Percentiles rank a stretch among this genome's conserved stretches.
These are phyloP conservation scores for Colletotrichum sp. DNA, from an alignment of 2,329 filamentous ascomycete species.

Conservation along the genomic window DNA sequence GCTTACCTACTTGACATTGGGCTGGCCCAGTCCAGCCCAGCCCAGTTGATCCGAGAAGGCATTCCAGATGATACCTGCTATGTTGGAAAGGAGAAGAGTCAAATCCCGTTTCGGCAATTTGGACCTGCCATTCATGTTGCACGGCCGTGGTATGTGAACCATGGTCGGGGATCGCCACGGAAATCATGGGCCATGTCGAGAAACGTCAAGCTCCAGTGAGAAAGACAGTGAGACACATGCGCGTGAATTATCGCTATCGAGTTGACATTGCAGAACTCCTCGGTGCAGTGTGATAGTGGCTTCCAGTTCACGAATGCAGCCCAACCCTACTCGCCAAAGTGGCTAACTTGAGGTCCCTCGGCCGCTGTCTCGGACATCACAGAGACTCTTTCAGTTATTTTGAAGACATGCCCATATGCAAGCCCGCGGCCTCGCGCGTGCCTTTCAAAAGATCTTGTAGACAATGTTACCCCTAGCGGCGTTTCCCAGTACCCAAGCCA, in stretches of 20 bases:
- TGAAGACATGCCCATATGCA: background rate
- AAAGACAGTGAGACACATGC: background rate
- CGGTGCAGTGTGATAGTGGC: background rate
- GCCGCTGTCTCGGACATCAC: background rate
- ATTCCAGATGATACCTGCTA: background rate
- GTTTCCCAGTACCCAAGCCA: too few relatives aligned
- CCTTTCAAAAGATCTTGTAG: too few relatives aligned
- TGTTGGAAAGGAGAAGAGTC: background rate
- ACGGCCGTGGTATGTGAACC: background rate
- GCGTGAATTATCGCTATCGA: background rate
- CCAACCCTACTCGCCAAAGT: background rate
- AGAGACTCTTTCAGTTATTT: background rate
- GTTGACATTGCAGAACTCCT: background rate
- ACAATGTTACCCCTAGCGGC: too few relatives aligned
- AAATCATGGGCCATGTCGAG: background rate
- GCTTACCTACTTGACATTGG: background rate
- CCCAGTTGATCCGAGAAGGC: background rate
- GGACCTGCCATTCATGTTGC: background rate
- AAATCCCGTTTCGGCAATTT: background rate
- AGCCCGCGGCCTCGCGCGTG: background rate
- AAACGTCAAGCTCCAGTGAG: background rate
- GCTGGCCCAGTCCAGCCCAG: background rate
- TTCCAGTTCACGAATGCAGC: background rate
- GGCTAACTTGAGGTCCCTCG: background rate
- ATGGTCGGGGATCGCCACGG: background rate